A percentile compares a stretch with the other conserved stretches of the same genome.
phyloP scores from a whole-genome alignment of 176 grass and related monocot genomes.

The Phoenix dactylifera region DNA sequence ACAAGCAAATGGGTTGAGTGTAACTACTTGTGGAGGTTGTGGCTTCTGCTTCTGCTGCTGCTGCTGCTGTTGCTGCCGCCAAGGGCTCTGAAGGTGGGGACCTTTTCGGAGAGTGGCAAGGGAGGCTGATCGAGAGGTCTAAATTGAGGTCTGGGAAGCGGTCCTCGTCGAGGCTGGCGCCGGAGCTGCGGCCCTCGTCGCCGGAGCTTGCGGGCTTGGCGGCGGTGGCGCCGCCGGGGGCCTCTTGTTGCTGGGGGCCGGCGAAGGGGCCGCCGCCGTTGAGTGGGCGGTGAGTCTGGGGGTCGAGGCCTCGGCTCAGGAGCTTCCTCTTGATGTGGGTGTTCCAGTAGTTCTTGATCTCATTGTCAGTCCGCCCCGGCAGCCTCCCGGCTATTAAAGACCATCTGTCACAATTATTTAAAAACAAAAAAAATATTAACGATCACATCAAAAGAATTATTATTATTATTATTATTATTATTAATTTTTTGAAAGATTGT shows the following conservation, averaged over 20 bases:
- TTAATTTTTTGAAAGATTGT: too few relatives aligned
- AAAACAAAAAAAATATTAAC: too few relatives aligned
- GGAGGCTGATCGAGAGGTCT: conserved; percentile 5
- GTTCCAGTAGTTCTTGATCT: conserved; percentile 22
- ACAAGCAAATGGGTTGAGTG: not conserved
- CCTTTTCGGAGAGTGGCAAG: not conserved
- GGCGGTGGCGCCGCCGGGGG: too few relatives aligned
- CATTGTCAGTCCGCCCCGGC: conserved; percentile 11
- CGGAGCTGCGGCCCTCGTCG: too few relatives aligned
- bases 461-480: too few relatives aligned
- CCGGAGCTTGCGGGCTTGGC: not conserved
- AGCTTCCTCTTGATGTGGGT: conserved; percentile 14
- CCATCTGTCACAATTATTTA: not conserved
- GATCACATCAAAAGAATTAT: too few relatives aligned
- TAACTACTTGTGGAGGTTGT: not conserved
- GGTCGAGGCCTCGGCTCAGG: conserved; percentile 10
- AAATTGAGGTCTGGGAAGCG: conserved; percentile 1
- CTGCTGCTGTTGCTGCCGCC: not conserved
- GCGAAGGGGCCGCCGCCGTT: not conserved
- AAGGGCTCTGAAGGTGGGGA: not conserved
- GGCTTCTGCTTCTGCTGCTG: not conserved
- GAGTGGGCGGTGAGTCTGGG: conserved; percentile 1
- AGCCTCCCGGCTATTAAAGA: conserved; percentile 12
- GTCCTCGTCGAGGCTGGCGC: not conserved
- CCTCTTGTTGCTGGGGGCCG: not conserved